Conservation (phyloP, 192 early-diverging fungal genomes). For the Entomortierella chlamydospora region DNA sequence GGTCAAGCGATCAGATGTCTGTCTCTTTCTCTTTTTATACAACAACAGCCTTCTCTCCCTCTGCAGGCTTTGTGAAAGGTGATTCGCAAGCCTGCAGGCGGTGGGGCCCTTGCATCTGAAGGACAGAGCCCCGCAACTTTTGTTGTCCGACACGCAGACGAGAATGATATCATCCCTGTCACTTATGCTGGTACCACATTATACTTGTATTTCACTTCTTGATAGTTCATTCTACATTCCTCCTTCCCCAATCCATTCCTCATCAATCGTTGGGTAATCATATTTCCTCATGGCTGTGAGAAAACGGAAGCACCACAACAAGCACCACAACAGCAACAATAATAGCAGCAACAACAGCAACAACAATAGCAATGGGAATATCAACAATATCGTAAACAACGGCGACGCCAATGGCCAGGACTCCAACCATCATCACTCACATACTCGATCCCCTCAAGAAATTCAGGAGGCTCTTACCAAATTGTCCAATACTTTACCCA, state of each 20-base stretch:
- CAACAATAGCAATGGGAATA: neutral
- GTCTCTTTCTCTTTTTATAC: no score
- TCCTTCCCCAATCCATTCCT: neutral
- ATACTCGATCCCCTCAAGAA: neutral
- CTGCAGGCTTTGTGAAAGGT: no score
- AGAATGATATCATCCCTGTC: no score
- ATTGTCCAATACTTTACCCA: constrained; percentile 22
- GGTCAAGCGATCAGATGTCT: no score
- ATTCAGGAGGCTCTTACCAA: constrained; percentile 25
- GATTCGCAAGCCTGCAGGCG: no score
- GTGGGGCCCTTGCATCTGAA: no score
- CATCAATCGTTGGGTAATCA: neutral
- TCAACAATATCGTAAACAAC: neutral
- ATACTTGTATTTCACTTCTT: no score
- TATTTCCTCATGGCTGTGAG: constrained; percentile 6
- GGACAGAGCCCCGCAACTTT: no score
- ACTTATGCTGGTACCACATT: no score
- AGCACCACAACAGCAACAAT: neutral
- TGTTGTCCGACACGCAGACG: no score
- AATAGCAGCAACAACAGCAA: constrained; percentile 1
- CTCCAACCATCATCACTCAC: neutral
- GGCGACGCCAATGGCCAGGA: neutral
- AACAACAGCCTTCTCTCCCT: no score
- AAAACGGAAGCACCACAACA: constrained; percentile 18
- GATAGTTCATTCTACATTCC: no score